Percentiles rank a stretch among this genome's conserved stretches.
Conservation (phyloP, 2,329 filamentous ascomycete species). For the Cytospora chrysosperma region DNA sequence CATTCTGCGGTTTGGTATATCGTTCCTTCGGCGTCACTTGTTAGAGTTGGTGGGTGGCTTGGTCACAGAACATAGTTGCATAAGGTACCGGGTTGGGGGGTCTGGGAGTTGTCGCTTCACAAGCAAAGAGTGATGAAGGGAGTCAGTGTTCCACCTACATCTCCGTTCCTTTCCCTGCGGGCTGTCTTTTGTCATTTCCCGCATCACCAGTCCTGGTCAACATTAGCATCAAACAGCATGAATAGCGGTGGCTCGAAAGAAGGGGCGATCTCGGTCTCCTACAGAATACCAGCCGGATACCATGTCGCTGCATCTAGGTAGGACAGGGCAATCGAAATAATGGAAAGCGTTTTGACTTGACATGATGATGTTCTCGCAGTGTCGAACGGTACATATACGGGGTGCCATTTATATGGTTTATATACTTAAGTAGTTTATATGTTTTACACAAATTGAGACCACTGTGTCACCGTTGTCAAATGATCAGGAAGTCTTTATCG, state of each 20-base stretch:
- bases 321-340: constrained; percentile 11
- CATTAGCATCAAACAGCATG: constrained; percentile 23
- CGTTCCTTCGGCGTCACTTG: constrained; percentile 18
- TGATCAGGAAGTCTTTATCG: neutral
- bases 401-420: neutral
- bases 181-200: constrained; percentile 1
- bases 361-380: too few relatives aligned
- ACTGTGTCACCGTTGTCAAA: neutral
- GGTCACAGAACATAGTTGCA: constrained; percentile 22
- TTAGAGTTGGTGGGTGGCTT: constrained; percentile 20
- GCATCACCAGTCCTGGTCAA: constrained; percentile 15
- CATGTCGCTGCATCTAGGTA: constrained; percentile 4
- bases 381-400: neutral
- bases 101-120: constrained; percentile 16
- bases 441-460: too few relatives aligned
- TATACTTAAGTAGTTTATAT: too few relatives aligned
- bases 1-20: constrained; percentile 4
- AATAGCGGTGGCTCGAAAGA: constrained; percentile 13
- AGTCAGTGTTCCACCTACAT: constrained; percentile 10
- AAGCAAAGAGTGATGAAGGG: constrained; percentile 17
- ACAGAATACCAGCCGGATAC: neutral
- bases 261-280: neutral
- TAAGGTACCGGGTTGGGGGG: constrained; percentile 6
- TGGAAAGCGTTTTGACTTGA: constrained; percentile 1
- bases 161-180: constrained; percentile 15